Evolutionary conservation across 495 filamentous ascomycete species (phyloP).

Genomic region (Cenococcum geophilum): DNA sequence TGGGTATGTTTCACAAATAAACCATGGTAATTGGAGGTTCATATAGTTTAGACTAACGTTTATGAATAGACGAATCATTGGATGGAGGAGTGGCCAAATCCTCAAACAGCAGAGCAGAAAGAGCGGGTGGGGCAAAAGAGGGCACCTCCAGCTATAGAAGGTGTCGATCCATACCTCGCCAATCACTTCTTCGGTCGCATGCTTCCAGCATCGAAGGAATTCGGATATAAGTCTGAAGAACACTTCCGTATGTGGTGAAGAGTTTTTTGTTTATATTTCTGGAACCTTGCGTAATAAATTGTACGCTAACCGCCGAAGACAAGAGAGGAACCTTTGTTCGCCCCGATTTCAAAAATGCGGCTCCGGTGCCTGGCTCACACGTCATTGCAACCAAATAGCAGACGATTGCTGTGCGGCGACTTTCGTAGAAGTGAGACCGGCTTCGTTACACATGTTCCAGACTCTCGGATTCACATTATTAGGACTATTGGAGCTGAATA

Average conservation of each 20-base stretch:
- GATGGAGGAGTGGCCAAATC: neutral
- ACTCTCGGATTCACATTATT: neutral
- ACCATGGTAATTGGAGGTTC: neutral
- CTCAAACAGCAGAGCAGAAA: neutral
- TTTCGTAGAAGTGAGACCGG: neutral
- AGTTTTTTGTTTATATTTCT: neutral
- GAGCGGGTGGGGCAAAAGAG: neutral
- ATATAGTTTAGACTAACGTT: neutral
- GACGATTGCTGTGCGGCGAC: neutral
- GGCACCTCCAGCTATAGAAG: neutral
- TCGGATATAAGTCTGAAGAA: neutral
- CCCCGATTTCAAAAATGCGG: neutral
- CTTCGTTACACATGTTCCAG: neutral
- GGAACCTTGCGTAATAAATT: neutral
- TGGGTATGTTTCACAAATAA: neutral
- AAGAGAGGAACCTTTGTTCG: neutral
- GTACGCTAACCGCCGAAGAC: neutral
- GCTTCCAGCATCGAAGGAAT: neutral
- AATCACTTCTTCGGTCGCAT: neutral
- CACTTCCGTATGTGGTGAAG: neutral
- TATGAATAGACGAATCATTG: neutral
- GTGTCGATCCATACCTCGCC: neutral
- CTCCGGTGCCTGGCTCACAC: neutral
- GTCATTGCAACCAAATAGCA: neutral
- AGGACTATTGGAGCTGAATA: neutral